Evolutionary conservation across 2,329 filamentous ascomycete species (phyloP).

Genomic region (Escovopsis weberi): DNA sequence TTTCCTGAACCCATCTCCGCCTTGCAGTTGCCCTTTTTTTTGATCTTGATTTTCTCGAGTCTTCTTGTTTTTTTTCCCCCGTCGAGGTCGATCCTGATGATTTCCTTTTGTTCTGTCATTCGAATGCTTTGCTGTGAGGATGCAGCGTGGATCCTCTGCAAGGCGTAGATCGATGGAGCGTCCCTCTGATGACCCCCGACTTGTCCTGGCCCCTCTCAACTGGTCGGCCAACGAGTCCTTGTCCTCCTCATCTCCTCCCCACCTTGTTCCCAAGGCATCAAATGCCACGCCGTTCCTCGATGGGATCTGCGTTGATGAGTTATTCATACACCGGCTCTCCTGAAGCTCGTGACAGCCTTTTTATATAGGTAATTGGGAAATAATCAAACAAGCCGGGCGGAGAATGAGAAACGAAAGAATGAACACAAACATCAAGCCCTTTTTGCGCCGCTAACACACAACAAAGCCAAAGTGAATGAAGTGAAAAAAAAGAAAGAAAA

Average conservation of each 20-base stretch:
- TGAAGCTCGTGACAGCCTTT: slow-evolving; percentile 1
- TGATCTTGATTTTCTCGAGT: no score
- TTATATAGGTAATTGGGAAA: slow-evolving; percentile 6
- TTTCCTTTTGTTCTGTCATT: neutral
- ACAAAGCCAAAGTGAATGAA: slow-evolving; percentile 3
- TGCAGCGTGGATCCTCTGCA: no score
- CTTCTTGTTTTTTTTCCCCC: neutral
- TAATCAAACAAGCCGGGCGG: no score
- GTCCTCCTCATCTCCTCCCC: no score
- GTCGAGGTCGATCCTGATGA: neutral
- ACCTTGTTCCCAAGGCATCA: no score
- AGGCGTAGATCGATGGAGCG: no score
- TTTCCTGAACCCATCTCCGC: neutral
- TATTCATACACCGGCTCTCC: slow-evolving; percentile 4
- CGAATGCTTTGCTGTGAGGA: no score
- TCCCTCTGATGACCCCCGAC: neutral
- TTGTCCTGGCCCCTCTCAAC: neutral
- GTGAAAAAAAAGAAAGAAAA: neutral
- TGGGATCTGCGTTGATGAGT: slow-evolving; percentile 1
- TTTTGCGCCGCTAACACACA: slow-evolving; percentile 6
- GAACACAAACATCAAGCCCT: slow-evolving; percentile 5
- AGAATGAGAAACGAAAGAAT: slow-evolving; percentile 5
- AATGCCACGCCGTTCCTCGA: neutral
- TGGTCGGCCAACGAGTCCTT: neutral
- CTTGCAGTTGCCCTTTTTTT: no score